Percentiles rank a stretch among this genome's conserved stretches.
These are phyloP conservation scores for Blastobotrys robertii DNA, from an alignment of 805 yeast species.

Conservation along the genomic window DNA sequence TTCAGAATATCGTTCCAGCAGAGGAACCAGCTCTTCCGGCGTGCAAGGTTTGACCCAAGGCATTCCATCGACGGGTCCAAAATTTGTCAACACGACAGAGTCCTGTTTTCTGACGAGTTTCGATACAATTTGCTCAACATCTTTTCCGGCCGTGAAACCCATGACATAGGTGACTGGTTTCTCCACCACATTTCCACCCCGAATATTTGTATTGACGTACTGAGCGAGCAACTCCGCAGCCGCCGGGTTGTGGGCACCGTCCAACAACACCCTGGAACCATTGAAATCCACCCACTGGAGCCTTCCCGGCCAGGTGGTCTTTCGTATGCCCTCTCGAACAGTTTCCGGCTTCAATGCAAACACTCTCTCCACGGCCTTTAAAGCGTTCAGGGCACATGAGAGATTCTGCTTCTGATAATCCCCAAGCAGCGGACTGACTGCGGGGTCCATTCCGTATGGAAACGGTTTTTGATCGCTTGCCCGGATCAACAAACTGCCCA, in stretches of 20 bases:
- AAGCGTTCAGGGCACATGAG: constrained; percentile 52
- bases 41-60: constrained; percentile 71
- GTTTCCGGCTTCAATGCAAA: constrained; percentile 16
- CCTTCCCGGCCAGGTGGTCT: constrained; percentile 80
- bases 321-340: constrained; percentile 42
- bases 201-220: constrained; percentile 33
- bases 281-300: constrained; percentile 41
- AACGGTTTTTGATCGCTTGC: constrained; percentile 20
- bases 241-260: constrained; percentile 88
- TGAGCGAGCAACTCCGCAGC: constrained; percentile 68
- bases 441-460: constrained; percentile 2
- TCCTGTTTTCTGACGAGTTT: constrained; percentile 45
- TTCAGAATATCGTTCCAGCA: constrained; percentile 14
- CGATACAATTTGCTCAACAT: constrained; percentile 40
- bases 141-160: constrained; percentile 71
- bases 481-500: constrained; percentile 5
- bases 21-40: constrained; percentile 25
- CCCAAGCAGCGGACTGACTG: constrained; percentile 53
- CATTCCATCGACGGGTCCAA: constrained; percentile 75
- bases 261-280: constrained; percentile 42
- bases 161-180: constrained; percentile 44
- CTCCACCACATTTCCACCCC: constrained; percentile 4
- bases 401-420: constrained; percentile 63
- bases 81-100: constrained; percentile 49
- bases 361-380: constrained; percentile 32